Evolutionary conservation across 805 yeast species (phyloP), one percentile per base, ranked within the genome.

Genomic region (Teunomyces cretensis): DNA sequence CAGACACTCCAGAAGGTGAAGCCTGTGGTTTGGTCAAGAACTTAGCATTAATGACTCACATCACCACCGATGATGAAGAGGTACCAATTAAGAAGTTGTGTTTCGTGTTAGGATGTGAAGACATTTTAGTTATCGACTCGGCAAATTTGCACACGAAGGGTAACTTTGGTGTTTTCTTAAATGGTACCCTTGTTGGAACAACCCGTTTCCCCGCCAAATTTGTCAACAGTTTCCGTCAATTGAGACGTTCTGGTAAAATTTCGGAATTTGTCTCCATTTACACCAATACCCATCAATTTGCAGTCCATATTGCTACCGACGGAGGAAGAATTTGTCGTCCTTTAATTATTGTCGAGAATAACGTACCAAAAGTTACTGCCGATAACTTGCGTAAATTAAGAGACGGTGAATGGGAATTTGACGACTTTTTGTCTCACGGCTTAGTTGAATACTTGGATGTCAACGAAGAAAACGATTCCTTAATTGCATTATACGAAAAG

Each of bases 1-100:
- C 98, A 0, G 99, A 94, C 78, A 94, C 99, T 0, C 99, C 99
- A 1, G 99, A 94, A 78, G 99, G 99, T 77, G 99, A 94, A 69
- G 99, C 99, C 0, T 94, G 99, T 81, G 99, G 99, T 61, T 78
- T 94, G 66, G 99, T 94, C 30, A 94, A 94, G 70, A 94, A 94
- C 62, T 74, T 94, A 64, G 99, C 99, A 1, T 76, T 94, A 39
- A 94, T 94, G 99, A 94, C 99, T 9, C 99, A 94, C 67, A 94
- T 94, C 59, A 94, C 99, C 4, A 92, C 99, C 1, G 99, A 94
- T 67, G 97, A 89, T 57, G 99, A 94, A 65, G 97, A 92, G 58
- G 87, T 76, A 8, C 98, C 99, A 13, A 81, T 94, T 32, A 79
- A 76, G 50, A 79, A 79, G 44, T 71, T 91, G 28, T 89, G 97